Evolutionary conservation across 1,139 yeast species (phyloP).

Genomic region (Yamadazyma taylorii): DNA sequence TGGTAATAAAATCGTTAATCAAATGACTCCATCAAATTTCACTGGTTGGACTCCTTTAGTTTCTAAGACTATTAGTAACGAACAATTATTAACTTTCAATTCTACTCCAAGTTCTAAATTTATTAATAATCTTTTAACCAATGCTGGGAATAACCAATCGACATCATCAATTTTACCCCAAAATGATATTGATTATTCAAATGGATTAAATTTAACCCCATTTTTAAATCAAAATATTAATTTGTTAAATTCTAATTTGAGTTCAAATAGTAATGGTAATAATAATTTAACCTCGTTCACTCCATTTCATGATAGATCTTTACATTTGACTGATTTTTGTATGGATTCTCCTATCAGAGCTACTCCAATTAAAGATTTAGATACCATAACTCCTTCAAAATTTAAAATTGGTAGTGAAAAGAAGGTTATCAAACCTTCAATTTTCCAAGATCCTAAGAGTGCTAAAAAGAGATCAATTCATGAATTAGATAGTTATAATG

Average conservation of each 20-base stretch:
- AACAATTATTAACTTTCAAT: conserved; percentile 35
- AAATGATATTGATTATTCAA: conserved; percentile 32
- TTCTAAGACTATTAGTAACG: conserved; percentile 39
- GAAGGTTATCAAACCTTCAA: conserved; percentile 16
- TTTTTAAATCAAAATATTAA: conserved; percentile 42
- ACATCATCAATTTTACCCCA: conserved; percentile 9
- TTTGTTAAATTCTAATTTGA: conserved; percentile 18
- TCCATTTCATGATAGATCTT: conserved; percentile 46
- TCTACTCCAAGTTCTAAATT: conserved; percentile 39
- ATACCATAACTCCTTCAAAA: conserved; percentile 46
- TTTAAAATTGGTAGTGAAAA: conserved; percentile 29
- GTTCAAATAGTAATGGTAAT: conserved; percentile 9
- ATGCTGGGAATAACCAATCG: conserved; percentile 9
- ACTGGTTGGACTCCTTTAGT: conserved; percentile 50
- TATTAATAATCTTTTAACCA: conserved; percentile 20
- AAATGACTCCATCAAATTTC: conserved; percentile 28
- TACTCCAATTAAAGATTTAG: conserved; percentile 36
- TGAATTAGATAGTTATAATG: conserved; percentile 21
- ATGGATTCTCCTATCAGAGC: conserved; percentile 44
- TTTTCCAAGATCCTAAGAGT: conserved; percentile 25
- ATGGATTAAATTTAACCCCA: conserved; percentile 46
- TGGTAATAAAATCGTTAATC: conserved; percentile 8
- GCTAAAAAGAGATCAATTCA: conserved; percentile 38
- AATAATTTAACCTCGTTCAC: conserved; percentile 26
- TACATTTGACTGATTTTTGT: conserved; percentile 45